These are phyloP conservation scores for Penicillium riverlandense DNA, from an alignment of 495 filamentous ascomycete species.

Conservation along the genomic window DNA sequence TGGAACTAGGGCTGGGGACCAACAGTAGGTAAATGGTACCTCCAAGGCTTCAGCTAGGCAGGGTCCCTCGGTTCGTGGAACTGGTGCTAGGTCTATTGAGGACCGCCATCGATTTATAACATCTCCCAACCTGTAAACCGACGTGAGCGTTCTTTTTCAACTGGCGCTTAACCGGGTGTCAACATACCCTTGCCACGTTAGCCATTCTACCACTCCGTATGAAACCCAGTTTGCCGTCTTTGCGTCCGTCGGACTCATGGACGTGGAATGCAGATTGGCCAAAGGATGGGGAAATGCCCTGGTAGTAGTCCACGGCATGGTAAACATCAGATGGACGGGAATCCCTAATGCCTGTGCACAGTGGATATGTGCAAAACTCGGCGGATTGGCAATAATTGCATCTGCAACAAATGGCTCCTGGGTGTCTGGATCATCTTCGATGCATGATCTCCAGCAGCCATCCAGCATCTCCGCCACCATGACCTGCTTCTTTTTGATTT, in stretches of 20 bases:
- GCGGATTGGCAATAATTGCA: constrained; percentile 57
- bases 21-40: constrained; percentile 54
- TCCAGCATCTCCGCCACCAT: constrained; percentile 47
- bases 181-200: constrained; percentile 54
- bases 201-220: constrained; percentile 48
- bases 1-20: constrained; percentile 51
- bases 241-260: constrained; percentile 17
- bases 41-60: constrained; percentile 26
- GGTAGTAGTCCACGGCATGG: constrained; percentile 48
- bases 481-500: constrained; percentile 28
- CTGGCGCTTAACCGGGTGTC: background rate
- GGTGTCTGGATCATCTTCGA: constrained; percentile 39
- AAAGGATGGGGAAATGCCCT: constrained; percentile 47
- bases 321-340: constrained; percentile 57
- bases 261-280: constrained; percentile 40
- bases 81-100: constrained; percentile 39
- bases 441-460: constrained; percentile 55
- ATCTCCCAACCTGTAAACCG: constrained; percentile 33
- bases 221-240: constrained; percentile 46
- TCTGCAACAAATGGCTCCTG: constrained; percentile 52
- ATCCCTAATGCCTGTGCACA: constrained; percentile 49
- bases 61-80: constrained; percentile 22
- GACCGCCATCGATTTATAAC: constrained; percentile 46
- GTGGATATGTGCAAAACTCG: constrained; percentile 53
- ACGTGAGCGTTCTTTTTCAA: background rate